These are phyloP conservation scores for Tubosaeta sp. DNA, from an alignment of 768 basidiomycete genomes.

Conservation along the genomic window DNA sequence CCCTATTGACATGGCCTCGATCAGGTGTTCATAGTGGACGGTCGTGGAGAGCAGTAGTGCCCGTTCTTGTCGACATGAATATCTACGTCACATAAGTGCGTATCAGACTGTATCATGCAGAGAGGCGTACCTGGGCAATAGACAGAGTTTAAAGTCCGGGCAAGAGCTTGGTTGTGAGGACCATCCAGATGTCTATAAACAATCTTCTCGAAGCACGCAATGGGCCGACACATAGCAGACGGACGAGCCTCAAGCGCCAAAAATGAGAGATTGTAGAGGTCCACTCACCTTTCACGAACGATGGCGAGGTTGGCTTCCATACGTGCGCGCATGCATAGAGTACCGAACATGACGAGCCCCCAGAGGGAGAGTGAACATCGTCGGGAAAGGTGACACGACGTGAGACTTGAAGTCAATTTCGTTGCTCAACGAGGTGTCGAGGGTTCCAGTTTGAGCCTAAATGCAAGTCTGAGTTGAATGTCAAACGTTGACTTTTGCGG, in stretches of 20 bases:
- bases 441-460: too few species aligned
- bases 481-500: not conserved
- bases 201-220: conserved; percentile 95
- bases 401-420: too few species aligned
- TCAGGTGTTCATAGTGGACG: conserved; percentile 98
- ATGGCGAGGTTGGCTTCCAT: conserved; percentile 96
- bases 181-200: conserved; percentile 98
- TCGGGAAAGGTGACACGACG: too few species aligned
- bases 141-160: conserved; percentile 94
- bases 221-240: conserved; percentile 62
- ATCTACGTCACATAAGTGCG: conserved; percentile 56
- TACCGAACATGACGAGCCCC: too few species aligned
- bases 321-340: too few species aligned
- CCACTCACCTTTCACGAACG: conserved; percentile 79
- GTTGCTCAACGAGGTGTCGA: too few species aligned
- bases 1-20: conserved; percentile 96
- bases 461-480: too few species aligned
- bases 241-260: not conserved
- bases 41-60: conserved; percentile 96
- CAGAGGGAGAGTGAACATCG: too few species aligned
- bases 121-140: too few species aligned
- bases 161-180: conserved; percentile 85
- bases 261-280: not conserved
- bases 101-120: too few species aligned
- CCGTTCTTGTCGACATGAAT: conserved; percentile 99